Evolutionary conservation across 2,329 filamentous ascomycete species (phyloP), one percentile per base, ranked within the genome.

Genomic region (Alternaria ventricosa): DNA sequence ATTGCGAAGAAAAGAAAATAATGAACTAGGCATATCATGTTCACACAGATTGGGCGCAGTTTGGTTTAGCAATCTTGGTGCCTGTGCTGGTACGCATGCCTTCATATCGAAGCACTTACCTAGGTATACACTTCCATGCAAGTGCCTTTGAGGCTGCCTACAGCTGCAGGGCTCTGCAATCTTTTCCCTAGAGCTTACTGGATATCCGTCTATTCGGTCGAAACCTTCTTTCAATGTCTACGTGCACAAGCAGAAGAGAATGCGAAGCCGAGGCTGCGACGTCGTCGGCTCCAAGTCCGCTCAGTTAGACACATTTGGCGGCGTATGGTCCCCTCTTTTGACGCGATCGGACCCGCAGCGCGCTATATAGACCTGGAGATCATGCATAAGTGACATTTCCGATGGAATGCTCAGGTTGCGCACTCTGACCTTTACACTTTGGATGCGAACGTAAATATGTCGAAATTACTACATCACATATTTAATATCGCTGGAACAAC

Each of bases 401-500:
- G 7, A 18, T 25, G 12, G 13, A 50, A 15, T 25, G 22, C 55
- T 43, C 28, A 20, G 10, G 27, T n/a, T 23, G 22, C 54, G 25
- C 43, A 33, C 11, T 27, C 3, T 13, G 10, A 10, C 20, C 6
- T 43, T 13, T 18, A 28, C 23, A 25, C 22, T 13, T 27, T n/a
- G 12, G 11, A 44, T 28, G 25, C 22, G 1, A 28, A 53, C 5
- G 44, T 18, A 55, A 25, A 25, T n/a, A 76, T 76, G 73, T 71
- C 73, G 4, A 60, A 44, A 22, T 57, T 65, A n/a, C 18, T 72
- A 13, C 64, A 67, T 30, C 66, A 63, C 27, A 25, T 70, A 5
- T 44, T 65, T 9, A 69, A 68, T 53, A 63, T 76, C 44, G 8
- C 76, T 36, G 68, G 70, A 10, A 60, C 68, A 18, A 64, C 73